phyloP scores from a whole-genome alignment of 1,139 yeast species.

The Debaryomycetaceae sp. region DNA sequence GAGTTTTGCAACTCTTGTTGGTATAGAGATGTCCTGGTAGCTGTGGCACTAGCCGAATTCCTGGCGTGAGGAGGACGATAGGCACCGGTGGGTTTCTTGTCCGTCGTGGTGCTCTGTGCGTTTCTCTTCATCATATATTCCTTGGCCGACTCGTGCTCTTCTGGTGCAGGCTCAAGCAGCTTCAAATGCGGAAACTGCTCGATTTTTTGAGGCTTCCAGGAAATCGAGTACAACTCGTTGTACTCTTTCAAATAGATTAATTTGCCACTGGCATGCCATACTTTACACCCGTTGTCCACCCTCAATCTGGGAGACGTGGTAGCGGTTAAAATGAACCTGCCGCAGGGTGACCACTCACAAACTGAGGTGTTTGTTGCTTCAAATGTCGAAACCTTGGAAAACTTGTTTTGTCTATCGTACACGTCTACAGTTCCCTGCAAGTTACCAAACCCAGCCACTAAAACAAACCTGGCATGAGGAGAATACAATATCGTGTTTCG shows the following conservation, averaged over 20 bases:
- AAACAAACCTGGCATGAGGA: conserved; percentile 87
- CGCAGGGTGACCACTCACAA: conserved; percentile 99
- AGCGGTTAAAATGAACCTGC: conserved; percentile 88
- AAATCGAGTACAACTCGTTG: conserved; percentile 73
- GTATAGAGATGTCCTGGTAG: conserved; percentile 46
- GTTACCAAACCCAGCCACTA: conserved; percentile 97
- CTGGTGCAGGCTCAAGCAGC: conserved; percentile 55
- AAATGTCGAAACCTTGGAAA: conserved; percentile 72
- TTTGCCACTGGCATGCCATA: conserved; percentile 91
- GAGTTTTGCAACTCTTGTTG: conserved; percentile 49
- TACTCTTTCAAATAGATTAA: conserved; percentile 75
- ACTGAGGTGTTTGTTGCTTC: conserved; percentile 93
- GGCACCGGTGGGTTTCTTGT: conserved; percentile 71
- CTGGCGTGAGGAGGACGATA: conserved; percentile 97
- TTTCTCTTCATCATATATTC: conserved; percentile 50
- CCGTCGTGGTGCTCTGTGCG: conserved; percentile 35
- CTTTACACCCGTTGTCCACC: conserved; percentile 91
- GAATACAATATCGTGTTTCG: conserved; percentile 89
- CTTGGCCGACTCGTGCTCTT: conserved; percentile 64
- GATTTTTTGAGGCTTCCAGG: conserved; percentile 82
- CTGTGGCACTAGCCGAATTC: conserved; percentile 35
- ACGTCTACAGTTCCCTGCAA: conserved; percentile 95
- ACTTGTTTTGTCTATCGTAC: conserved; percentile 88
- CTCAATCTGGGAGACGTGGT: conserved; percentile 96
- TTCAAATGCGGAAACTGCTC: conserved; percentile 58